These are phyloP conservation scores for Misopates orontium DNA, from an alignment of 257 asterid genomes.

Conservation along the genomic window DNA sequence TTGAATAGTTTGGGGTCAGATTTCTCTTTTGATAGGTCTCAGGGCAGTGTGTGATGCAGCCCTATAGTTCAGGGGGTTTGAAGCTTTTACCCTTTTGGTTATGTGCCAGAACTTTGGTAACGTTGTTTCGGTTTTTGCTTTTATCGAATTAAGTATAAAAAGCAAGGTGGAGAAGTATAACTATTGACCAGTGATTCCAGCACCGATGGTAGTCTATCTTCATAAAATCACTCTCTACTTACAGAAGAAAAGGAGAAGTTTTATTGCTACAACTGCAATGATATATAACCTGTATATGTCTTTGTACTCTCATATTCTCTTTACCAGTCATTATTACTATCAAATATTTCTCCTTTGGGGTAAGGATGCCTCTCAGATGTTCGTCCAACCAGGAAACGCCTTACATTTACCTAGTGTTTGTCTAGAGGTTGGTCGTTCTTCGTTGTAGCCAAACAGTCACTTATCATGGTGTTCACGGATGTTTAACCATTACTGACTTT, in stretches of 20 bases:
- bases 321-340: neutral
- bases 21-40: no score
- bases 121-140: neutral
- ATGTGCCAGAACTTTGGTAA: neutral
- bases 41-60: no score
- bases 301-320: neutral
- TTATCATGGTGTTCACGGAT: neutral
- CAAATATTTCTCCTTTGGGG: no score
- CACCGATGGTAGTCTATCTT: no score
- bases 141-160: neutral
- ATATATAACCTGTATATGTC: neutral
- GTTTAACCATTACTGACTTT: no score
- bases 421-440: constrained; percentile 4
- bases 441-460: constrained; percentile 10
- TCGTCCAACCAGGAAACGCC: constrained; percentile 4
- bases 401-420: constrained; percentile 10
- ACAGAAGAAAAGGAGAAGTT: no score
- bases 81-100: no score
- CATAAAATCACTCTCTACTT: no score
- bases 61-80: no score
- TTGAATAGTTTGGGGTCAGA: no score
- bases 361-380: neutral
- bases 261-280: neutral
- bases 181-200: neutral
- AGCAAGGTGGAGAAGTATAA: no score